These are phyloP conservation scores for Gastrodia elata DNA, from an alignment of 106 monocot genomes.

Conservation along the genomic window DNA sequence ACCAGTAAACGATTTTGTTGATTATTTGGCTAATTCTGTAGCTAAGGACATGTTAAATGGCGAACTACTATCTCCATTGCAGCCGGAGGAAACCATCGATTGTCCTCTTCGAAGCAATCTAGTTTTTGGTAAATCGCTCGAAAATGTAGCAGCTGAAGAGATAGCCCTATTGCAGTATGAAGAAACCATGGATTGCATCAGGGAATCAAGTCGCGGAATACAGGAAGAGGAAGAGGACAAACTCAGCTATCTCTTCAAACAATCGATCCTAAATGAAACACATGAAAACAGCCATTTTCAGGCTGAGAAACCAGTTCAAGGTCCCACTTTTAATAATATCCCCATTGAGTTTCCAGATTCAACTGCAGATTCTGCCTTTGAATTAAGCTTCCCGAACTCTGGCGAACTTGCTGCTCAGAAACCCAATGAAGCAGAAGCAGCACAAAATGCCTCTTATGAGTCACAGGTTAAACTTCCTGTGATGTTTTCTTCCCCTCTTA, in stretches of 20 bases:
- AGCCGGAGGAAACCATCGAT: no score
- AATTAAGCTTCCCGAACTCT: background rate
- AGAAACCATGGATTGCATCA: background rate
- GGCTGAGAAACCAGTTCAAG: no score
- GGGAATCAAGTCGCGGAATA: background rate
- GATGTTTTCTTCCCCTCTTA: background rate
- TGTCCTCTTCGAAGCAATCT: no score
- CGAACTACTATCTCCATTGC: no score
- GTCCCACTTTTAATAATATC: background rate
- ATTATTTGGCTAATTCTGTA: background rate
- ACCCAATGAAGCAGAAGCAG: background rate
- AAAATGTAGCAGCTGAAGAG: no score
- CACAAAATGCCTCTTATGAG: background rate
- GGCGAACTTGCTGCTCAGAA: background rate
- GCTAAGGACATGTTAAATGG: background rate
- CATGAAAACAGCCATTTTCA: background rate
- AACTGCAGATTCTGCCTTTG: background rate
- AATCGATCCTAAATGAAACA: background rate
- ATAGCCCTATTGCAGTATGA: background rate
- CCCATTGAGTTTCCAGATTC: background rate
- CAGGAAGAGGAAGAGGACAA: background rate
- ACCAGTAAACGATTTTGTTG: no score
- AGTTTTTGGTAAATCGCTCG: no score
- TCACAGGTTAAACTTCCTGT: background rate
- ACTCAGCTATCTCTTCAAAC: background rate